Evolutionary conservation across 768 basidiomycete species (phyloP).

Genomic region (Cystofilobasidium bisporidii): DNA sequence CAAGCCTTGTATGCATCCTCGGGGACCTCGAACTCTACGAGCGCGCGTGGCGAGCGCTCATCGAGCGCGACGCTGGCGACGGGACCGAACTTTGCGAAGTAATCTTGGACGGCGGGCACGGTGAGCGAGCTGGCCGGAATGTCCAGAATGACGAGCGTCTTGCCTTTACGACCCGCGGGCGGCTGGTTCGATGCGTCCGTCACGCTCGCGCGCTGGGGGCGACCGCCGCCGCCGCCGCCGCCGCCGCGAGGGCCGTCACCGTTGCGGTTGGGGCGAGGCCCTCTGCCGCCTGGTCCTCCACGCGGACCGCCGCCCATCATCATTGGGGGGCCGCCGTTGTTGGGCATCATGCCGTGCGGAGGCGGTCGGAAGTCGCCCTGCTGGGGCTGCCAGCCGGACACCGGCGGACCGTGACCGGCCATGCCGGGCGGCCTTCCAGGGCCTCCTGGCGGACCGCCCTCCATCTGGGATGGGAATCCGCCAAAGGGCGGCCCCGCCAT

Average conservation of each 20-base stretch:
- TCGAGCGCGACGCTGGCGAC: conserved; percentile 90
- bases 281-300: too few relatives aligned
- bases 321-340: too few relatives aligned
- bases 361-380: not conserved
- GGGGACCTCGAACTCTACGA: conserved; percentile 77
- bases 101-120: conserved; percentile 65
- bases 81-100: conserved; percentile 86
- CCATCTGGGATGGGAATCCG: not conserved
- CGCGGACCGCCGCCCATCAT: too few relatives aligned
- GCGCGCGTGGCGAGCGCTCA: conserved; percentile 58
- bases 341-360: not conserved
- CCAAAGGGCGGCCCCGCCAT: not conserved
- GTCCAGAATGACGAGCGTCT: conserved; percentile 73
- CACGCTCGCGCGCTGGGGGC: not conserved
- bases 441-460: not conserved
- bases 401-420: not conserved
- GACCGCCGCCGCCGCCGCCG: not conserved
- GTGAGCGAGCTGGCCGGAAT: conserved; percentile 76
- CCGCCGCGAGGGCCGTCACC: too few relatives aligned
- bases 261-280: too few relatives aligned
- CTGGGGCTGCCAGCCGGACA: not conserved
- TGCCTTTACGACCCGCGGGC: conserved; percentile 33
- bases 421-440: not conserved
- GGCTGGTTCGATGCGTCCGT: conserved; percentile 34
- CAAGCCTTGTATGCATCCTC: conserved; percentile 78